A percentile compares a stretch with the other conserved stretches of the same genome.
These are phyloP conservation scores for Trametes villosa DNA, from an alignment of 768 basidiomycete genomes.

Conservation along the genomic window DNA sequence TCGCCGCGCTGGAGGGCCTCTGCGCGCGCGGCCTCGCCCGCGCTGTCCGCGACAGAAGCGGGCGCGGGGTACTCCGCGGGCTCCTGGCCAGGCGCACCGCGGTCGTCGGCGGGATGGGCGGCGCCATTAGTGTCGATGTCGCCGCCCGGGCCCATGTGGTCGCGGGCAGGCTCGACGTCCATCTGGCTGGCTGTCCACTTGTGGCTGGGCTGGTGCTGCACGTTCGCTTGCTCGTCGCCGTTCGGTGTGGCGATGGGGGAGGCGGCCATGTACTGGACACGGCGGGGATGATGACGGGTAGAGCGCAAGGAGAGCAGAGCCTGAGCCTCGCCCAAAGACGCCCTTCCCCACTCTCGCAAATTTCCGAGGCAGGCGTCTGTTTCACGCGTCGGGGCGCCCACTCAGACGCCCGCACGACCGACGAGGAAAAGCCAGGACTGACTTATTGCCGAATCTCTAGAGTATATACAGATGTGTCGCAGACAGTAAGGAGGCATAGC, in stretches of 20 bases:
- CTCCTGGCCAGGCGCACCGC: conserved; percentile 19
- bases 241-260: conserved; percentile 23
- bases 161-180: conserved; percentile 26
- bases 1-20: conserved; percentile 32
- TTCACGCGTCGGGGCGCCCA: not conserved
- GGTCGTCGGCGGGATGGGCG: conserved; percentile 29
- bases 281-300: conserved; percentile 6
- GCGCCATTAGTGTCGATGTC: conserved; percentile 27
- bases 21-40: conserved; percentile 11
- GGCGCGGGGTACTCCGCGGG: conserved; percentile 24
- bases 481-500: not conserved
- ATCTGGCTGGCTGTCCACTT: conserved; percentile 25
- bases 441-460: not conserved
- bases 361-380: conserved; percentile 3
- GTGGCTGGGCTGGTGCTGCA: conserved; percentile 11
- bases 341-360: not conserved
- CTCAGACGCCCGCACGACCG: not conserved
- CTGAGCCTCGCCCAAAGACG: not conserved
- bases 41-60: conserved; percentile 19
- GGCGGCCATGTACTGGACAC: conserved; percentile 22
- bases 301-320: not conserved
- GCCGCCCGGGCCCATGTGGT: conserved; percentile 24
- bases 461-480: conserved; percentile 9
- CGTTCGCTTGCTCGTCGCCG: conserved; percentile 7
- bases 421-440: not conserved